A percentile compares a stretch with the other conserved stretches of the same genome.
phyloP scores from a whole-genome alignment of 768 basidiomycete genomes.

The Nevesoporus exiguus region DNA sequence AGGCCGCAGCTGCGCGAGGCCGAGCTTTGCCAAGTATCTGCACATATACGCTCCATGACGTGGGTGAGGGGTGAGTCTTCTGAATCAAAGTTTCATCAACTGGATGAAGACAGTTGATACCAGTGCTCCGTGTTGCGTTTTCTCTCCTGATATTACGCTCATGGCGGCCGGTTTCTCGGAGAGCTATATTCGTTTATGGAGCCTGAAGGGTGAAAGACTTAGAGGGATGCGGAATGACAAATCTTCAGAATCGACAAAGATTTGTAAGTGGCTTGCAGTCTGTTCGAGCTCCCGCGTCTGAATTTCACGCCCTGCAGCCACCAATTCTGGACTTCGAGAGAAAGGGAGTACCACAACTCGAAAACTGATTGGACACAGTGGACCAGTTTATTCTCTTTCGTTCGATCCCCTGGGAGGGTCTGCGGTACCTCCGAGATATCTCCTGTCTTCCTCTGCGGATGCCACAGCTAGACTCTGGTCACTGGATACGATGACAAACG shows the following conservation, averaged over 20 bases:
- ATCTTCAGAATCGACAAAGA: constrained; percentile 58
- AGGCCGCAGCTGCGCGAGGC: constrained; percentile 50
- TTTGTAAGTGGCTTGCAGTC: constrained; percentile 47
- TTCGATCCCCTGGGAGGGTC: constrained; percentile 93
- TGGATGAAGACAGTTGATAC: constrained; percentile 11
- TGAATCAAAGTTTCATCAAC: neutral
- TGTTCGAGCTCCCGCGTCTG: neutral
- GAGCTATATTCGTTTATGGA: constrained; percentile 95
- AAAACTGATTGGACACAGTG: constrained; percentile 97
- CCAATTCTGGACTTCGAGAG: constrained; percentile 61
- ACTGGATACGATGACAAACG: constrained; percentile 87
- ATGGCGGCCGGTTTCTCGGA: constrained; percentile 96
- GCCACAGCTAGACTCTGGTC: constrained; percentile 92
- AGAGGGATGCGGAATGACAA: constrained; percentile 77
- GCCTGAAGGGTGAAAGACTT: constrained; percentile 86
- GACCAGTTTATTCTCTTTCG: constrained; percentile 90
- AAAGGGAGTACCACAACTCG: constrained; percentile 78
- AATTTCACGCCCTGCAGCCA: constrained; percentile 38
- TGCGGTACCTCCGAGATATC: constrained; percentile 76
- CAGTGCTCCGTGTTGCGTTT: constrained; percentile 82
- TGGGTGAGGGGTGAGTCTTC: constrained; percentile 80
- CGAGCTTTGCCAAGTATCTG: constrained; percentile 89
- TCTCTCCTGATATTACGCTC: constrained; percentile 86
- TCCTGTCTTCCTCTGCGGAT: constrained; percentile 92
- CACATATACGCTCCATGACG: constrained; percentile 91